Conservation (phyloP, 2,329 filamentous ascomycete genomes). For the Fusarium sp. region DNA sequence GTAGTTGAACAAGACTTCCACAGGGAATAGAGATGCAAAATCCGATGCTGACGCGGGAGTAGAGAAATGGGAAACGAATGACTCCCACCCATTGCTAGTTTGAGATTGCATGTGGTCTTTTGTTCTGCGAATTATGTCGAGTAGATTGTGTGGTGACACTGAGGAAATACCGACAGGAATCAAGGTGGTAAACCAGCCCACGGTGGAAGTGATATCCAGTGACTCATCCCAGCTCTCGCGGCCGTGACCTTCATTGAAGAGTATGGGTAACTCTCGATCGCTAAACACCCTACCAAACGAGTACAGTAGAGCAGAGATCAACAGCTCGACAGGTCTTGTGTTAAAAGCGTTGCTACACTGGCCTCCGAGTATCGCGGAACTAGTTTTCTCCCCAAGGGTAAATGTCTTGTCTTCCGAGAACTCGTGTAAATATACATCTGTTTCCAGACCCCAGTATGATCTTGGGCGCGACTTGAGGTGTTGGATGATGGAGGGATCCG, state of each 20-base stretch:
- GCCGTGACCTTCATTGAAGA: slow-evolving; percentile 59
- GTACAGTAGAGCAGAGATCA: slow-evolving; percentile 44
- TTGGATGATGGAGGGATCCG: not conserved
- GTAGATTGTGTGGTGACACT: not conserved
- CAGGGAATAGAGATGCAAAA: slow-evolving; percentile 51
- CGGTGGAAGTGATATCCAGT: slow-evolving; percentile 55
- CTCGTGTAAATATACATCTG: not conserved
- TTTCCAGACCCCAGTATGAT: not conserved
- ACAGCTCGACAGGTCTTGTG: slow-evolving; percentile 25
- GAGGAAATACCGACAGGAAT: not conserved
- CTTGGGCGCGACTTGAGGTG: not conserved
- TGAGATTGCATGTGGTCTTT: not conserved
- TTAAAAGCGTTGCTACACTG: slow-evolving; percentile 15
- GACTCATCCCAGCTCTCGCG: slow-evolving; percentile 52
- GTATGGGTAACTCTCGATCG: slow-evolving; percentile 50
- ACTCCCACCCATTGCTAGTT: not conserved
- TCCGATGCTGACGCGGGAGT: not conserved
- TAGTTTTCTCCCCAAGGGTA: not conserved
- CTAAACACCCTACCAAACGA: slow-evolving; percentile 53
- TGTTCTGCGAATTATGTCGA: not conserved
- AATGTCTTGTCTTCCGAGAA: not conserved
- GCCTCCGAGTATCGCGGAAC: not conserved
- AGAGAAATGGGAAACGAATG: not conserved
- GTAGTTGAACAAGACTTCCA: slow-evolving; percentile 49
- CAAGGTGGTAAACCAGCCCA: slow-evolving; percentile 59